Base-by-base conservation (phyloP, 108 stramenopile species). In the Skeletonema marinoi region DNA sequence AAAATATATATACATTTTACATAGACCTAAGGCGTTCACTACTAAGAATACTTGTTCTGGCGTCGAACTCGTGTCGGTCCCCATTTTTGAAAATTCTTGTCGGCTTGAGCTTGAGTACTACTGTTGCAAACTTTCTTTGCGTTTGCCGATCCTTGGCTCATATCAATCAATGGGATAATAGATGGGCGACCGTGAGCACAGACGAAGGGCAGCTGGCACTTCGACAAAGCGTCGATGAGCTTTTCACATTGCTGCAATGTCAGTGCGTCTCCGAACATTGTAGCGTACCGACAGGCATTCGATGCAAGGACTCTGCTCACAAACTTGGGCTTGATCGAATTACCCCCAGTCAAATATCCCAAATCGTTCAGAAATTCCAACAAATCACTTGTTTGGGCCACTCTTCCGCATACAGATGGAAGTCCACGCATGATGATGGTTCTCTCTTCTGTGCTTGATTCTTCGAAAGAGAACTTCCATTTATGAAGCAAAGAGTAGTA, bases 251-350 rank as follows among this genome's bases (percentile, higher is more conserved):
- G 32, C 31, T 66, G 36, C 13, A 39, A 56, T 30, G 73, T 11
- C 5, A 86, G 32, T 21, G 29, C 3, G 29, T 86, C 85, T 12
- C 85, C 85, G 72, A 86, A 86, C 85, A 86, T 86, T 1, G 76
- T 83, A 0, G 80, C 80, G 41, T 86, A 86, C 21, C 85, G 65
- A 35, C 85, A 86, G 9, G 85, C 85, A 11, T 83, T 61, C 1
- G 78, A 83, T 32, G 82, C 82, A 3, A 86, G 36, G 6, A 73
- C 68, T 31, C 70, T 65, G 58, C 76, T 83, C 6, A 83, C 77
- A 67, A 83, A 86, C 32, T 32, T 46, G 17, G 85, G 85, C 48
- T 63, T 75, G 4, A 80, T 35, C 17, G 46, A 32, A 12, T 70
- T 33, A 19, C 51, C 72, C 4, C 73, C 85, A 29, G 67, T 41